Conservation (phyloP, 2,329 filamentous ascomycete species). For the Leptographium flavum region DNA sequence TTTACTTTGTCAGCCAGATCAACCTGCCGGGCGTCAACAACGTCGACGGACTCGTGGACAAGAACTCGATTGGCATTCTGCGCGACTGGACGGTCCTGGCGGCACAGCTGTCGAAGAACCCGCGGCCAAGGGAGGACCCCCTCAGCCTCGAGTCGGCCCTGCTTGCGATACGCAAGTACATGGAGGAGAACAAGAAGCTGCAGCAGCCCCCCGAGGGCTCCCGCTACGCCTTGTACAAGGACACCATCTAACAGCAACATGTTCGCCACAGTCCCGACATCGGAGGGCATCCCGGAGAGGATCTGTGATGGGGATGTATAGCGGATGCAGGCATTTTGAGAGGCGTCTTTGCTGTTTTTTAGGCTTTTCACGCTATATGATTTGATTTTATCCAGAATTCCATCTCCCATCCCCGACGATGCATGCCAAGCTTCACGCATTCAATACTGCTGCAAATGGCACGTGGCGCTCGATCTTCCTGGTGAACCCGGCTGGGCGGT, state of each 20-base stretch:
- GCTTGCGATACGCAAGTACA: conserved; percentile 34
- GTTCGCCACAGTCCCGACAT: not conserved
- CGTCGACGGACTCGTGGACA: conserved; percentile 71
- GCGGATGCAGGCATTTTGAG: not conserved
- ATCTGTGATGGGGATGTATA: not conserved
- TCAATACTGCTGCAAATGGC: too few species aligned
- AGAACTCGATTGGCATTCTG: conserved; percentile 69
- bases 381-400: not conserved
- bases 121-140: conserved; percentile 18
- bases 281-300: not conserved
- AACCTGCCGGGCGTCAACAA: conserved; percentile 91
- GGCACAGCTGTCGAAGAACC: conserved; percentile 50
- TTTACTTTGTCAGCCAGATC: conserved; percentile 87
- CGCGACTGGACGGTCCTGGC: conserved; percentile 86
- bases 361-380: not conserved
- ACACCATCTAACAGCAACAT: conserved; percentile 6
- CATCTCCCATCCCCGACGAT: too few species aligned
- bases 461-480: too few species aligned
- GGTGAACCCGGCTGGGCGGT: too few species aligned
- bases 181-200: conserved; percentile 95
- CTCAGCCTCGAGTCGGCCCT: conserved; percentile 21
- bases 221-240: conserved; percentile 21
- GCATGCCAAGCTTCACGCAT: too few species aligned
- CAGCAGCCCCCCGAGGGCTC: conserved; percentile 84
- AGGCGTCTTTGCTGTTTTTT: conserved; percentile 1